phyloP scores from a whole-genome alignment of 1,284 basidiomycete species.

The Rhodotorula sp. region DNA sequence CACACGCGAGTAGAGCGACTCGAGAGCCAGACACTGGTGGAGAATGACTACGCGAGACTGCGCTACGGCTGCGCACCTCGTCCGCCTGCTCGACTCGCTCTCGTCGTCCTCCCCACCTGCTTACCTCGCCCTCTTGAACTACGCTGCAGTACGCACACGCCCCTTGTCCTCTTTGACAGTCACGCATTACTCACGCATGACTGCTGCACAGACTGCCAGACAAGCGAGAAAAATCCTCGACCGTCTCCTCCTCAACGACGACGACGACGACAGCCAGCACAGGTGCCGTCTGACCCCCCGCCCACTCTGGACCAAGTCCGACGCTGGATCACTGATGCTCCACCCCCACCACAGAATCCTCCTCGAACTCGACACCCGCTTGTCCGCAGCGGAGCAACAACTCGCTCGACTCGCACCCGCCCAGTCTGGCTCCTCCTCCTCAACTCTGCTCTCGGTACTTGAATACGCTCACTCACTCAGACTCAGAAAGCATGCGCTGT shows the following conservation, averaged over 20 bases:
- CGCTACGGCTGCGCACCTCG: background rate
- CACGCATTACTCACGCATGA: background rate
- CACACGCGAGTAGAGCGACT: no score
- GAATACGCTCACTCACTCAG: background rate
- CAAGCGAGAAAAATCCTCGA: constrained; percentile 19
- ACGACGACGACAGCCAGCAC: background rate
- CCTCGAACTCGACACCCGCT: background rate
- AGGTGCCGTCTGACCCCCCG: background rate
- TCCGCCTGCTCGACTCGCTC: background rate
- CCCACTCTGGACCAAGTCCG: background rate
- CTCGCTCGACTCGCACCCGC: background rate
- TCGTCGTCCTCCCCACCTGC: background rate
- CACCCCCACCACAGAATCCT: no score
- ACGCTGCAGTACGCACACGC: constrained; percentile 13
- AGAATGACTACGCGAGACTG: background rate
- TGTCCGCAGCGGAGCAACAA: background rate
- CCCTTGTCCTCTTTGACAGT: background rate
- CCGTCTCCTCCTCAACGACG: background rate
- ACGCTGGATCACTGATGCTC: no score
- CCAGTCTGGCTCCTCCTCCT: background rate
- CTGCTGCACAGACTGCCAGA: constrained; percentile 7
- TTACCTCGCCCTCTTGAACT: constrained; percentile 9
- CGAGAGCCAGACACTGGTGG: no score
- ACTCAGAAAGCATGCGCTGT: background rate
- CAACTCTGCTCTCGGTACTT: background rate